Percentiles rank a stretch among this genome's conserved stretches.
Conservation (phyloP, 2,329 filamentous ascomycete genomes). For the Amylocarpus encephaloides region DNA sequence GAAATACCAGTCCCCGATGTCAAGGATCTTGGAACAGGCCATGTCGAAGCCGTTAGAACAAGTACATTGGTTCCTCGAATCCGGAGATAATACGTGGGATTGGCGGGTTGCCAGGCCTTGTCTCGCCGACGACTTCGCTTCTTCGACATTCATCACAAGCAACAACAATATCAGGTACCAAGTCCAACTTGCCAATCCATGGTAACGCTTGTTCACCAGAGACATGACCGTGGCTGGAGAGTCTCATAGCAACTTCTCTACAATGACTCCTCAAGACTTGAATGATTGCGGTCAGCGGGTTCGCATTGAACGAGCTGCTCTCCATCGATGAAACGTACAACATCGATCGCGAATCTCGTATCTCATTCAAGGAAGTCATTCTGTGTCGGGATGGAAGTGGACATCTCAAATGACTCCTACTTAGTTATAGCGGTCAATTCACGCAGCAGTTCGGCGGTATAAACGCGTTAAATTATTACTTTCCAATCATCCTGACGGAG, state of each 20-base stretch:
- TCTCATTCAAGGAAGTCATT: constrained; percentile 16
- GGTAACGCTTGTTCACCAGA: no score
- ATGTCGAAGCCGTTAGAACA: not conserved
- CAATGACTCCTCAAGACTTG: no score
- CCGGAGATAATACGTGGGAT: not conserved
- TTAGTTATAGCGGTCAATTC: constrained; percentile 41
- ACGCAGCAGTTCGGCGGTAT: constrained; percentile 44
- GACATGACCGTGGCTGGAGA: no score
- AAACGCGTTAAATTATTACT: constrained; percentile 38
- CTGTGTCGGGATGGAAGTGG: constrained; percentile 22
- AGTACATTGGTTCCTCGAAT: not conserved
- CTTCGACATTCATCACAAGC: not conserved
- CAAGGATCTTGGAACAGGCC: not conserved
- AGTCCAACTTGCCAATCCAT: not conserved
- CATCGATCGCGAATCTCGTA: constrained; percentile 33
- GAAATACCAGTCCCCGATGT: no score
- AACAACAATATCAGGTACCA: not conserved
- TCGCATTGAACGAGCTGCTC: constrained; percentile 37
- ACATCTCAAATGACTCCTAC: constrained; percentile 43
- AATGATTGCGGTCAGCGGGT: no score
- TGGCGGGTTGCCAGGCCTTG: not conserved
- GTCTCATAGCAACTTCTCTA: no score
- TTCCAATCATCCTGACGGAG: constrained; percentile 43
- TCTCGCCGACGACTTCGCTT: not conserved
- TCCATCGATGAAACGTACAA: constrained; percentile 46